These are phyloP conservation scores for Rhodotorula sp. DNA, from an alignment of 1,284 basidiomycete genomes.

Conservation along the genomic window DNA sequence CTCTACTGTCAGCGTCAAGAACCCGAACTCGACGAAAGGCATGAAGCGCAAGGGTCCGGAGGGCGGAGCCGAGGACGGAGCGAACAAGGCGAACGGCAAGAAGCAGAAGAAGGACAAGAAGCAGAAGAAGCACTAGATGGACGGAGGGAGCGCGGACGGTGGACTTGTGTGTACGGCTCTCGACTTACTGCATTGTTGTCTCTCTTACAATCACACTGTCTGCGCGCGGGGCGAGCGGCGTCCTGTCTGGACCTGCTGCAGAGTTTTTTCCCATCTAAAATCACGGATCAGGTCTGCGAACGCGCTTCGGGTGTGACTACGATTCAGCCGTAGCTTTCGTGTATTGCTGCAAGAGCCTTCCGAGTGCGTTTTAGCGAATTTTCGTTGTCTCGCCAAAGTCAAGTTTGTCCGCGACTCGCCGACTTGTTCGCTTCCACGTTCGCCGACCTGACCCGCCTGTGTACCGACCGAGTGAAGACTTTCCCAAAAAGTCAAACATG, in stretches of 20 bases:
- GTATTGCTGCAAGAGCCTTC: too few relatives aligned
- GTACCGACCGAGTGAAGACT: background rate
- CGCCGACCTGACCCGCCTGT: background rate
- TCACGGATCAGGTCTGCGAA: too few relatives aligned
- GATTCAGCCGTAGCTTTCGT: too few relatives aligned
- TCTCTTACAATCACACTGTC: background rate
- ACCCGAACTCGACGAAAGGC: conserved; percentile 51
- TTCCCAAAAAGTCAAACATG: background rate
- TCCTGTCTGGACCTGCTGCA: too few relatives aligned
- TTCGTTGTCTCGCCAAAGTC: too few relatives aligned
- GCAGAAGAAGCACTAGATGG: conserved; percentile 16
- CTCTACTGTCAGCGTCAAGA: conserved; percentile 75
- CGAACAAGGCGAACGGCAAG: conserved; percentile 34
- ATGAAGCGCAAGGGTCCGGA: conserved; percentile 62
- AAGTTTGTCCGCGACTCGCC: too few relatives aligned
- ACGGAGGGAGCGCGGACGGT: background rate
- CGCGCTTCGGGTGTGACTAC: too few relatives aligned
- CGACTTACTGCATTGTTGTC: background rate
- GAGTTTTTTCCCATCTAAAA: too few relatives aligned
- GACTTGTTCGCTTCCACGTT: background rate
- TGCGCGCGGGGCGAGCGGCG: too few relatives aligned
- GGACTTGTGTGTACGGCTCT: background rate
- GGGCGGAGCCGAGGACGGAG: conserved; percentile 54
- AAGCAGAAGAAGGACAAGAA: conserved; percentile 47
- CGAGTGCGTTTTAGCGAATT: too few relatives aligned